Base-by-base conservation (phyloP, 225 moss, liverwort and hornwort species). In the Takakia lepidozioides region DNA sequence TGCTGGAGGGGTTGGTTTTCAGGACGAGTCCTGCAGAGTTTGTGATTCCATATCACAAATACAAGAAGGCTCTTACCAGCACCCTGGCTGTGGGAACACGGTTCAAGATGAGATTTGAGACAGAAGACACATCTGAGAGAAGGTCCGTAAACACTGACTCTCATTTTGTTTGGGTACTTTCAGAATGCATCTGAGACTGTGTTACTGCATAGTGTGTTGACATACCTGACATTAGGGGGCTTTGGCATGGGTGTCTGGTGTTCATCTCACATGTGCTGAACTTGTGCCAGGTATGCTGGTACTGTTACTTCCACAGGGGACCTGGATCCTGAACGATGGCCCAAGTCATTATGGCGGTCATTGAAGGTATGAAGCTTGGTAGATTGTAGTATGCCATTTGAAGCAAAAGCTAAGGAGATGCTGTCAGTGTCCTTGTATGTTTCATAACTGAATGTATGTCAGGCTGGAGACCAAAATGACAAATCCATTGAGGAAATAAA, bases 261-360 rank as follows among this genome's bases (percentile, higher is more conserved):
- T n/a, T n/a, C n/a, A n/a, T n/a, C n/a, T 10, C 10, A 15, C 10
- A 11, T 18, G 6, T 25, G 27, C 6, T 55, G 19, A 4, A 29
- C 14, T 19, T 28, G 25, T 15, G 40, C 25, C 67, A 70, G 76
- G 56, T 50, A 53, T 25, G 66, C 62, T 3, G 72, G 78, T 2
- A 69, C 72, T 1, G 65, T 78, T 3, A 43, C 61, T 2, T 68
- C 56, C 3, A 68, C 68, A 0, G 28, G 43, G 0, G 72, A 72
- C 8, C 49, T 53, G 10, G 78, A 78, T 2, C 64, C 42, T 5
- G 22, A 15, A 1, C 32, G 59, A 9, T 78, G 78, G 78, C 78
- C 67, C 6, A 53, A 52, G 1, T 78, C 78, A 27, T 52, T 28
- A 0, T 78, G 78, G 78, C 59, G 78, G 18, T 68, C 72, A 9